Base-by-base conservation (phyloP, 106 monocot genomes). In the Dendrobium officinale region DNA sequence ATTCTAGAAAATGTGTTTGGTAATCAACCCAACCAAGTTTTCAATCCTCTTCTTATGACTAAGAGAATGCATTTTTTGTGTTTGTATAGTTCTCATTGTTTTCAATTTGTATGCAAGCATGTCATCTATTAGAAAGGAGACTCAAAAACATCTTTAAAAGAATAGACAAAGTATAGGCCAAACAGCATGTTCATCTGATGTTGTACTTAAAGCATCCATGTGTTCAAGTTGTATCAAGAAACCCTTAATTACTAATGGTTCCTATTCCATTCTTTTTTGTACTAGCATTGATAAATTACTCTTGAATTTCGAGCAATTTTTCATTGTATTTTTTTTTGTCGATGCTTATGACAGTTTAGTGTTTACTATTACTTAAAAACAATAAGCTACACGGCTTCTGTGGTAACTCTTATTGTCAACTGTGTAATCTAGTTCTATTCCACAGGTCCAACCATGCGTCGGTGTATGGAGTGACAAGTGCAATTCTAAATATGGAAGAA, bases 381-480 rank as follows among this genome's bases (percentile, higher is more conserved):
- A 7, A 37, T 37, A 33, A 16, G 70, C 10, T 37, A 31, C 27
- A 0, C 37, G 70, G 70, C 15, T 70, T 29, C 13, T 70, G 33
- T 31, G 13, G 29, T 70, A 70, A 70, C 70, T 61, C 61, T 37
- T 44, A 47, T 20, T 42, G 0, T 27, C 55, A 77, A 29, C 8
- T 77, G 4, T 43, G 40, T 74, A 42, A 74, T 74, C 42, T 74
- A 43, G 13, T 74, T 49, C 78, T 55, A 33, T 48, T n/a, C 16
- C 17, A 18, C 85, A 99, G 99, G 99, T 99, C 82, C 99, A 99
- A 88, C 95, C 99, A 78, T 99, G 99, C 83, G 93, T 99, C 78
- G 99, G 99, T 77, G 90, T 99, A 79, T 99, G 99, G 99, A 99
- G 99, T 82, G 99, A 99, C 74, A 95, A 93, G 81, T 99, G 99